phyloP scores from a whole-genome alignment of 1,284 basidiomycete genomes.

The Ustilago cynodontis region DNA sequence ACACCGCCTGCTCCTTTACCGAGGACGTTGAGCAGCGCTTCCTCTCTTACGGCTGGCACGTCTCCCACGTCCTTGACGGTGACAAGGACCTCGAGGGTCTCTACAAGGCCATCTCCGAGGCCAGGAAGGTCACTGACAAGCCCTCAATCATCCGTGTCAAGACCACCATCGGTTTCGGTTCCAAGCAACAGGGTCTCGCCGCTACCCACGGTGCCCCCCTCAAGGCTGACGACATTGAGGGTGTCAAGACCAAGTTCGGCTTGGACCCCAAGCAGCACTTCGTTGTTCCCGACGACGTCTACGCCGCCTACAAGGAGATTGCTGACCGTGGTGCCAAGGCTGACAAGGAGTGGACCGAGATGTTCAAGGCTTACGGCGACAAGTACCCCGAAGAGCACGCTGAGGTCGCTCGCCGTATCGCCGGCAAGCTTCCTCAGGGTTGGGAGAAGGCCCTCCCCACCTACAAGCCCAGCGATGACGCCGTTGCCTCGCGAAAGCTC shows the following conservation, averaged over 20 bases:
- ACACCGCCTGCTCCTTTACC: slow-evolving; percentile 91
- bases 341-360: slow-evolving; percentile 81
- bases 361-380: slow-evolving; percentile 79
- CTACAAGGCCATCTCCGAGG: slow-evolving; percentile 82
- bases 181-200: slow-evolving; percentile 89
- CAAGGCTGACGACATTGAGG: slow-evolving; percentile 88
- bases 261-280: slow-evolving; percentile 85
- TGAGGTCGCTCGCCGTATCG: slow-evolving; percentile 85
- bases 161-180: slow-evolving; percentile 94
- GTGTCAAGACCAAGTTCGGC: slow-evolving; percentile 86
- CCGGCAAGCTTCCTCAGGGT: slow-evolving; percentile 82
- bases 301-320: slow-evolving; percentile 77
- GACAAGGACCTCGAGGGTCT: slow-evolving; percentile 86
- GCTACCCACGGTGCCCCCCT: slow-evolving; percentile 92
- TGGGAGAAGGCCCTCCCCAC: slow-evolving; percentile 90
- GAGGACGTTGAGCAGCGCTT: slow-evolving; percentile 91
- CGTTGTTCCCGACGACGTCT: slow-evolving; percentile 81
- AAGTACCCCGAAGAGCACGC: slow-evolving; percentile 86
- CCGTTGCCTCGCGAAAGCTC: slow-evolving; percentile 90
- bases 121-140: slow-evolving; percentile 81
- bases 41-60: slow-evolving; percentile 92
- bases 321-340: slow-evolving; percentile 80
- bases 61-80: slow-evolving; percentile 84
- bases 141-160: slow-evolving; percentile 87
- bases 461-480: slow-evolving; percentile 83